Conservation (phyloP, 805 yeast genomes). For the Candida ponderosae region DNA sequence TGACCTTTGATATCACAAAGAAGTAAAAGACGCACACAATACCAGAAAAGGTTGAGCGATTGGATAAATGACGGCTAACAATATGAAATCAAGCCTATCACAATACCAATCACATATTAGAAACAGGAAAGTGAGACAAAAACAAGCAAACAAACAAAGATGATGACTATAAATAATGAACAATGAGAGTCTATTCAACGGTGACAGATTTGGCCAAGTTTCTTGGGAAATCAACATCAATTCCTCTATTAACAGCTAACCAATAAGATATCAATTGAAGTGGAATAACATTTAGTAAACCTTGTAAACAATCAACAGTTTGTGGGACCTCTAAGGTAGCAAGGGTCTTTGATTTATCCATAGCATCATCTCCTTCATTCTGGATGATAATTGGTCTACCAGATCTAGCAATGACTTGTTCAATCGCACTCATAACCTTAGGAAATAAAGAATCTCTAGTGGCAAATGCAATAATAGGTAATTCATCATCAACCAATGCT, state of each 20-base stretch:
- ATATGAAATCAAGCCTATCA: no score
- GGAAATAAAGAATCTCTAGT: slow-evolving; percentile 96
- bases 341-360: slow-evolving; percentile 46
- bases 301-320: slow-evolving; percentile 97
- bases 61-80: no score
- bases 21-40: no score
- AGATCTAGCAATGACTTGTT: slow-evolving; percentile 94
- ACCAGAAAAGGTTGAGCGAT: no score
- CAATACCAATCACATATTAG: no score
- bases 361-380: slow-evolving; percentile 68
- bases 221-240: slow-evolving; percentile 97
- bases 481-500: slow-evolving; percentile 88
- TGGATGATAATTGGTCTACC: slow-evolving; percentile 94
- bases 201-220: slow-evolving; percentile 98
- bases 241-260: slow-evolving; percentile 91
- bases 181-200: slow-evolving; percentile 53
- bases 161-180: no score
- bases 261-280: slow-evolving; percentile 94
- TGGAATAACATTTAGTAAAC: slow-evolving; percentile 89
- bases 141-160: no score
- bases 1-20: no score
- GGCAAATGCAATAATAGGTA: slow-evolving; percentile 94
- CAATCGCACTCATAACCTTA: slow-evolving; percentile 89
- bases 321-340: slow-evolving; percentile 85
- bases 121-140: no score